Percentiles rank a stretch among this genome's conserved stretches.
These are phyloP conservation scores for Mycosphaerelloides madeirae DNA, from an alignment of 2,329 filamentous ascomycete species.

Conservation along the genomic window DNA sequence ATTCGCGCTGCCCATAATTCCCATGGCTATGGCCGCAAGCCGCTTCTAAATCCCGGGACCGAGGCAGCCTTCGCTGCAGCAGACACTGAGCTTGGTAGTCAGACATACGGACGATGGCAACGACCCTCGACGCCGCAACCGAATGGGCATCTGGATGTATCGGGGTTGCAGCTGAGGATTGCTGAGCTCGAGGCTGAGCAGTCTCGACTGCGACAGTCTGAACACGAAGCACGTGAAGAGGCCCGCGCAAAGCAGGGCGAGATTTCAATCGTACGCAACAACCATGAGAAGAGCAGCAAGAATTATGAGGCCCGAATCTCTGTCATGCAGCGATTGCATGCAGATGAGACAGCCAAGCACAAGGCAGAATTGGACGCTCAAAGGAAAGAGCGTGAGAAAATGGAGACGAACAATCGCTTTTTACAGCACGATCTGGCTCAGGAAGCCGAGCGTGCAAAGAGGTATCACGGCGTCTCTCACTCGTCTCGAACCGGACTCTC, in stretches of 20 bases:
- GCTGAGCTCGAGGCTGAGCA: constrained; percentile 44
- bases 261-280: constrained; percentile 68
- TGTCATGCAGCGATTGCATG: constrained; percentile 58
- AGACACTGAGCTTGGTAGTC: constrained; percentile 30
- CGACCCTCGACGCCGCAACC: constrained; percentile 10
- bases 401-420: constrained; percentile 67
- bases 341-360: constrained; percentile 60
- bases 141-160: constrained; percentile 19
- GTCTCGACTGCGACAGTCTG: constrained; percentile 34
- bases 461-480: constrained; percentile 31
- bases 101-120: constrained; percentile 21
- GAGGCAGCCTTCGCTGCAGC: constrained; percentile 31
- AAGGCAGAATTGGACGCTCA: constrained; percentile 61
- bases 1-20: constrained; percentile 3
- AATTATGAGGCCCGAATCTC: constrained; percentile 60
- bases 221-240: constrained; percentile 41
- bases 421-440: constrained; percentile 66
- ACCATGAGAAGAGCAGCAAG: constrained; percentile 57
- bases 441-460: constrained; percentile 51
- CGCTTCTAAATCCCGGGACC: constrained; percentile 24
- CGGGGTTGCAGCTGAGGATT: constrained; percentile 39
- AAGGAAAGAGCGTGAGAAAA: constrained; percentile 60
- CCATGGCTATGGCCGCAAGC: constrained; percentile 8
- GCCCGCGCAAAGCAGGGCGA: constrained; percentile 66
- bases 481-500: constrained; percentile 1